Evolutionary conservation across 352 stramenopile species (phyloP), one percentile per base, ranked within the genome.

Genomic region (Sclerospora graminicola): DNA sequence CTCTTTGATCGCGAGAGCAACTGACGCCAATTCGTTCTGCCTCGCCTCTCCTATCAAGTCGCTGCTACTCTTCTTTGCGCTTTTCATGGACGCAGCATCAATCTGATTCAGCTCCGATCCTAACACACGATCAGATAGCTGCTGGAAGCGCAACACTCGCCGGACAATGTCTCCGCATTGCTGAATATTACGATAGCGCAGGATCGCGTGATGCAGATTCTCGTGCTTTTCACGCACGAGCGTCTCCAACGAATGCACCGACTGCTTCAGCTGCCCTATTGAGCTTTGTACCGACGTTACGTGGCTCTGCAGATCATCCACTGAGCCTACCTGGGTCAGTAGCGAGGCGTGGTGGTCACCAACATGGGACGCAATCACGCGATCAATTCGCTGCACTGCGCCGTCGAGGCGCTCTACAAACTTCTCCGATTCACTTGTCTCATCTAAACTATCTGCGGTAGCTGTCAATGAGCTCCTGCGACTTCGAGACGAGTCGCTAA

Each of bases 151-250:
- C 37, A 93, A 54, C 46, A 90, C 51, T 8, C 59, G 65, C 21
- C 76, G 71, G 36, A 93, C 58, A 37, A 93, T 66, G 19, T 87
- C 69, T 33, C 64, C 57, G 33, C 78, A 89, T 29, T 74, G 64
- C 52, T 93, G 73, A 8, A 90, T 66, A 45, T 89, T 87, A 45
- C 76, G 69, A 48, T 88, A 75, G 43, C 82, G 76, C 36, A 80
- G 71, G 31, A 93, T 84, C 6, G 63, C 70, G 23, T 62, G 48
- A n/a, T 60, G 56, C 13, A 90, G 55, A 19, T 61, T 64, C 24
- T 73, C 56, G 33, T 88, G 74, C 47, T 85, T 69, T 29, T 73
- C 49, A 14, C 61, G 45, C 35, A 89, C 70, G 11, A 66, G 54
- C 0, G 37, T 39, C 54, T 93, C 69, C 8, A 90, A 61, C 24